phyloP scores from a whole-genome alignment of 805 yeast genomes.

The Candida nitratophila region DNA sequence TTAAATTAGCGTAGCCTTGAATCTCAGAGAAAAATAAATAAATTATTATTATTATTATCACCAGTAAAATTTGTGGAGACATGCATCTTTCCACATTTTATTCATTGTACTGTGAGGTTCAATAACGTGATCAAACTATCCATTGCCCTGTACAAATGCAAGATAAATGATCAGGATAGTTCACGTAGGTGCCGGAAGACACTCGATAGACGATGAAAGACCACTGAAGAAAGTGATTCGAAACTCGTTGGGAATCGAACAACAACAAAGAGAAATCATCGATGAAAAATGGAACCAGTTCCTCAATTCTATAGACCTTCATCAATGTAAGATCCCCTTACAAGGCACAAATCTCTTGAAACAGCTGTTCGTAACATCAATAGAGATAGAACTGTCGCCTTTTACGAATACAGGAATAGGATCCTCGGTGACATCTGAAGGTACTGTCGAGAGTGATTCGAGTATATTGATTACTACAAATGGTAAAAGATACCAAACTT shows the following conservation, averaged over 20 bases:
- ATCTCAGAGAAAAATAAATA: no score
- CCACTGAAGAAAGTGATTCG: conserved; percentile 1
- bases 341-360: background rate
- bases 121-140: no score
- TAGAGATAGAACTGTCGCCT: conserved; percentile 25
- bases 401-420: conserved; percentile 47
- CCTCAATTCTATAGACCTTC: no score
- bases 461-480: conserved; percentile 21
- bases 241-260: no score
- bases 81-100: no score
- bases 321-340: no score
- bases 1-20: no score
- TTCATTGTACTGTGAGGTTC: no score
- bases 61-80: no score
- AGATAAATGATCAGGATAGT: conserved; percentile 1
- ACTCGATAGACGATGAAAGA: conserved; percentile 23
- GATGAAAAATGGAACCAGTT: background rate
- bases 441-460: conserved; percentile 39
- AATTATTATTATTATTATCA: background rate
- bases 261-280: no score
- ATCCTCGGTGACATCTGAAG: conserved; percentile 32
- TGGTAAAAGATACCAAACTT: conserved; percentile 10
- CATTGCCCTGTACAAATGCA: no score
- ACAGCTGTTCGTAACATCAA: background rate
- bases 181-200: conserved; percentile 1